Base-by-base conservation (phyloP, 495 filamentous ascomycete species). In the Aspergillus nanangensis region DNA sequence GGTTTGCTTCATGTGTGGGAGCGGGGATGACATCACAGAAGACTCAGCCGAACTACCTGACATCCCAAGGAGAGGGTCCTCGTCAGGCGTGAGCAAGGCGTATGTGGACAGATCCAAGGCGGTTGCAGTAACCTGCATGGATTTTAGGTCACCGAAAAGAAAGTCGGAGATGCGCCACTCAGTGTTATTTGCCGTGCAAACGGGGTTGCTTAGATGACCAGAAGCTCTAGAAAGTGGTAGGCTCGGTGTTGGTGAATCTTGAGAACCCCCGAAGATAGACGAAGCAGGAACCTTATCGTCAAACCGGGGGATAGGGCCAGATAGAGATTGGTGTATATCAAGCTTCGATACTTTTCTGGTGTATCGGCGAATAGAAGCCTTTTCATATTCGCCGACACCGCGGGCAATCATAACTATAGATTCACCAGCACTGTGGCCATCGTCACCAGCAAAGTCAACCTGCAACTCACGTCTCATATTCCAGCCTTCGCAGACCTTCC, bases 361-460 rank as follows among this genome's bases (percentile, higher is more conserved):
- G 56, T 65, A 83, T 44, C 82, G 68, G 40, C 67, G 79, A 45
- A 84, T 61, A 13, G 56, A 58, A 19, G 77, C 71, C 29, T 57
- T 61, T 34, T 67, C 55, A 13, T 66, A 73, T 44, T 84, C 82
- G 27, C 81, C 80, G 10, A 77, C 56, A 5, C 84, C 90, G 53
- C 83, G 87, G 8, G 78, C 75, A 44, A 95, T 75, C 3, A 95
- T 80, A 40, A 94, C 70, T 5, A 94, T 62, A 13, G 70, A 74
- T 61, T 96, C 90, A 19, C 89, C 89, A 29, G 79, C 80, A 10
- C 80, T 81, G 36, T 72, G 66, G 13, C 82, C 77, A 63, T 94
- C 88, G 50, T 86, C 86, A 36, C 81, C 82, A 19, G 86, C 86
- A 66, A 95, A 98, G 61, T 98, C 93, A 7, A 95, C 87, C 57